Conservation (phyloP, 345 rosid genomes). For the Schrenkiella parvula region DNA sequence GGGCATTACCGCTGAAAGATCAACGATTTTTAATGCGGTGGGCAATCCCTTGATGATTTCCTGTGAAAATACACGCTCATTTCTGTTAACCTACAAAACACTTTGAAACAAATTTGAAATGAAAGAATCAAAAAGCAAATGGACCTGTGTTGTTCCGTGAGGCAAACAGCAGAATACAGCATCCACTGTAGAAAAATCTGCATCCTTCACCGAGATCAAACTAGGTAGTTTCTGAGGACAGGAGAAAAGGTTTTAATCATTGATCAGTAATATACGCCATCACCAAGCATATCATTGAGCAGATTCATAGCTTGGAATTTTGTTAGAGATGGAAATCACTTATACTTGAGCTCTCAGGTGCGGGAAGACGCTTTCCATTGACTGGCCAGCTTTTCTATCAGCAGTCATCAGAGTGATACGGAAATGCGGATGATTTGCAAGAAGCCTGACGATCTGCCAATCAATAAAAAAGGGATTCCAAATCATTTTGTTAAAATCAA, state of each 20-base stretch:
- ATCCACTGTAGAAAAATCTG: conserved; percentile 73
- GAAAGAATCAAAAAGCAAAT: conserved; percentile 1
- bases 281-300: not conserved
- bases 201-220: conserved; percentile 71
- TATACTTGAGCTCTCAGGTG: conserved; percentile 67
- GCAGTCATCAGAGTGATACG: conserved; percentile 81
- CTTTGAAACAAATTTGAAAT: not conserved
- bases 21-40: conserved; percentile 63
- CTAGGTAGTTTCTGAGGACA: conserved; percentile 63
- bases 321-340: not conserved
- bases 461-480: not conserved
- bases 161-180: conserved; percentile 97
- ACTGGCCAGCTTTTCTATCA: conserved; percentile 93
- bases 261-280: not conserved
- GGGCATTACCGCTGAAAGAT: conserved; percentile 87
- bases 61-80: conserved; percentile 29
- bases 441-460: conserved; percentile 73
- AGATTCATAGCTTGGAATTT: not conserved
- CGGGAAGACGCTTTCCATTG: conserved; percentile 79
- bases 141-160: conserved; percentile 95
- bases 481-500: not conserved
- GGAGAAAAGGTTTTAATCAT: not conserved
- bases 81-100: not conserved
- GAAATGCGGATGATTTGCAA: conserved; percentile 71
- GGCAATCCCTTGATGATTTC: conserved; percentile 91